Evolutionary conservation across 148 eudicot genomes (phyloP).

Genomic region (Gaultheria prostrata): DNA sequence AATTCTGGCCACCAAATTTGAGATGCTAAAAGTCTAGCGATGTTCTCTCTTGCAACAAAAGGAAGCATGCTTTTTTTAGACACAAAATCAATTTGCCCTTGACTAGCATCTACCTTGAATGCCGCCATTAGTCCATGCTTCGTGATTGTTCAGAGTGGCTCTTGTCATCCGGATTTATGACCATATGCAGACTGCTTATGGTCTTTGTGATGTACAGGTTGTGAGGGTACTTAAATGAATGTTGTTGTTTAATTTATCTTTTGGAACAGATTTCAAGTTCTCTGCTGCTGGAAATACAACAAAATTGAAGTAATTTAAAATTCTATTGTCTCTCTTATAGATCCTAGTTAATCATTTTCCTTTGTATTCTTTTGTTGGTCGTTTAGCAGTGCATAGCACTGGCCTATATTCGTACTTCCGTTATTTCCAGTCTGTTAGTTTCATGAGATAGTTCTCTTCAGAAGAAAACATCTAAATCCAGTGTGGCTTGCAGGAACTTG

Average conservation of each 20-base stretch:
- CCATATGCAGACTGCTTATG: background rate
- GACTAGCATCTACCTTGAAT: background rate
- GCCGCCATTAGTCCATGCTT: background rate
- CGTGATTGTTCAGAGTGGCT: background rate
- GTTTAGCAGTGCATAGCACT: background rate
- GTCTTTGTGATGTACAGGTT: background rate
- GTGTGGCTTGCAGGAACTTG: constrained; percentile 55
- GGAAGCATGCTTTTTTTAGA: background rate
- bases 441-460: background rate
- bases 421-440: background rate
- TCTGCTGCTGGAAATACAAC: background rate
- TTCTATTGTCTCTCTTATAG: background rate
- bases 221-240: background rate
- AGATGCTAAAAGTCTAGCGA: constrained; percentile 2
- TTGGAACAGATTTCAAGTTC: background rate
- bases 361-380: constrained; percentile 2
- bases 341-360: background rate
- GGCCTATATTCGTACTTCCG: background rate
- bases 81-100: background rate
- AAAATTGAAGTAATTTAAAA: background rate
- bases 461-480: constrained; percentile 8
- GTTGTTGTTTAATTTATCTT: background rate
- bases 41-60: too few species aligned
- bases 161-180: background rate
- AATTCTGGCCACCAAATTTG: background rate